Evolutionary conservation across 441 rosid species (phyloP), one percentile per base, ranked within the genome.

Genomic region (Bocquillonia castaneifolia): DNA sequence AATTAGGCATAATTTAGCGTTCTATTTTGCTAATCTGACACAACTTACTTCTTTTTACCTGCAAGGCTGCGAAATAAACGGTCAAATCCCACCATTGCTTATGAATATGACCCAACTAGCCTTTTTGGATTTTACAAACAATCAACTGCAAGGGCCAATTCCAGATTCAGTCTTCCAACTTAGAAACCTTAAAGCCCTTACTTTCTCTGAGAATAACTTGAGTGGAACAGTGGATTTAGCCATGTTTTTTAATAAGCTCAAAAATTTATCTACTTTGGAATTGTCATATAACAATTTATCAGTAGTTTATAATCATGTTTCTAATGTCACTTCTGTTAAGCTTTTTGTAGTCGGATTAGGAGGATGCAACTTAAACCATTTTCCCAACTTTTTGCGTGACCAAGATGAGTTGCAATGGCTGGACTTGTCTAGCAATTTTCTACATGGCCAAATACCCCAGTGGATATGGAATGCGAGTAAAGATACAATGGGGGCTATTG

Each of bases 101-200:
- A 3, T 31, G 34, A 66, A 72, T 32, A 42, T 66, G 15, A 59
- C 67, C 15, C 61, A 40, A 2, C 12, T 72, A 2, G 3, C 2
- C 0, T 1, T 0, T 2, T 12, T 72, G 25, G 3, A 6, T 1
- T 45, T 66, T 36, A 6, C 5, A 6, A 1, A 1, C 0, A 71
- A 71, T 48, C 10, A 36, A 6, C 17, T 88, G 61, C 74, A 78
- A 1, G 94, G 92, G 44, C 59, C 74, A 63, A 68, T 90, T 52
- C 91, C 92, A 87, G 71, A 80, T 76, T 63, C 83, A 74, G 56
- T 59, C 31, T 63, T 74, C 81, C 59, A 75, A 44, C 68, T 88
- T 85, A 34, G 40, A 44, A 66, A 79, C 82, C 68, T 80, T 82
- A 0, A 54, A 53, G 14, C 45, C 75, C 52, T 71, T 77, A 62